Evolutionary conservation across 2,329 filamentous ascomycete genomes (phyloP).

Genomic region (Aspergillus sp.): DNA sequence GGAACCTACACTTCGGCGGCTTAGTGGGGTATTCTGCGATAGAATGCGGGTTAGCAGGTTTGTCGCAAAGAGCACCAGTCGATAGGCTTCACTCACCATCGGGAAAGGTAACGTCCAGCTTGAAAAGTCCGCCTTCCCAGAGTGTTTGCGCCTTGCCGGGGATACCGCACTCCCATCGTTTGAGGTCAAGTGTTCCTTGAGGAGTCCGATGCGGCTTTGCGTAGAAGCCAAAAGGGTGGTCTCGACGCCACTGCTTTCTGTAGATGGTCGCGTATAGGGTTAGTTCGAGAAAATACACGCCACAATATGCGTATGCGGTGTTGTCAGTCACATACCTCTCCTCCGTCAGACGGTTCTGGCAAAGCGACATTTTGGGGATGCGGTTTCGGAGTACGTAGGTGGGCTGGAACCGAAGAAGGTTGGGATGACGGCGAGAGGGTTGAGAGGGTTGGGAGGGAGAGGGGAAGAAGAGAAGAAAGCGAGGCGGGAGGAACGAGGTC

Average conservation of each 20-base stretch:
- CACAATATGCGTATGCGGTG: neutral
- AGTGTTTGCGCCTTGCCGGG: slow-evolving; percentile 96
- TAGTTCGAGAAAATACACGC: neutral
- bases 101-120: slow-evolving; percentile 87
- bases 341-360: slow-evolving; percentile 82
- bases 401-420: neutral
- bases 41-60: slow-evolving; percentile 19
- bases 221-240: slow-evolving; percentile 97
- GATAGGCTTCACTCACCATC: slow-evolving; percentile 66
- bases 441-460: neutral
- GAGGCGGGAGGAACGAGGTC: slow-evolving; percentile 1
- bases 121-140: slow-evolving; percentile 97
- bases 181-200: slow-evolving; percentile 83
- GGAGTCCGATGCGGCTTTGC: slow-evolving; percentile 81
- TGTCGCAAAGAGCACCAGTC: neutral
- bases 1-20: slow-evolving; percentile 86
- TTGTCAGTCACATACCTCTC: slow-evolving; percentile 65
- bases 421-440: neutral
- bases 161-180: slow-evolving; percentile 95
- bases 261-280: slow-evolving; percentile 15
- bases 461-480: slow-evolving; percentile 5
- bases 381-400: slow-evolving; percentile 16
- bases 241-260: slow-evolving; percentile 94
- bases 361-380: slow-evolving; percentile 83
- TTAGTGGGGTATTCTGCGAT: slow-evolving; percentile 91